These are phyloP conservation scores for Apostasia ramifera DNA, from an alignment of 106 monocot genomes.

Conservation along the genomic window DNA sequence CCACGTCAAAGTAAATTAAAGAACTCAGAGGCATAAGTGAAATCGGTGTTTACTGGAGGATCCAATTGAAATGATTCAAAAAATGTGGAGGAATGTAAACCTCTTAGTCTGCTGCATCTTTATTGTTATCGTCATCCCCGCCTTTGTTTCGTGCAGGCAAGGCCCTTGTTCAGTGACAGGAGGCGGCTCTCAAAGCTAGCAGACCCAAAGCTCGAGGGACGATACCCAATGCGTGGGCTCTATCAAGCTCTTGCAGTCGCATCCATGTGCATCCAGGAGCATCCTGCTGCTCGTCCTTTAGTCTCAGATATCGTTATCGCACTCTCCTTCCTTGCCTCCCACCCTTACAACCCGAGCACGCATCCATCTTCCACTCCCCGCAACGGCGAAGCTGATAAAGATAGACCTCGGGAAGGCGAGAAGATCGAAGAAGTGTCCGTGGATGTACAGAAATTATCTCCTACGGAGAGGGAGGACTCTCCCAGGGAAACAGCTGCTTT, in stretches of 20 bases:
- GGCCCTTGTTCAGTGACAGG: conserved; percentile 60
- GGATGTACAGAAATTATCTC: background rate
- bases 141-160: conserved; percentile 35
- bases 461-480: conserved; percentile 14
- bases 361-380: background rate
- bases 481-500: conserved; percentile 20
- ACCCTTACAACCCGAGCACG: conserved; percentile 42
- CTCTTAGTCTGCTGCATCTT: background rate
- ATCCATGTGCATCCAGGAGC: conserved; percentile 84
- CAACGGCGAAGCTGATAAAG: background rate
- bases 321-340: conserved; percentile 66
- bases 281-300: conserved; percentile 53
- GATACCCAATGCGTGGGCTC: conserved; percentile 69
- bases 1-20: no score
- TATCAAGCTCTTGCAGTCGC: conserved; percentile 84
- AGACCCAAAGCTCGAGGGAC: conserved; percentile 52
- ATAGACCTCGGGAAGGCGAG: conserved; percentile 1
- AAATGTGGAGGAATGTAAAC: background rate
- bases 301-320: conserved; percentile 83
- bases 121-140: background rate
- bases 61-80: no score
- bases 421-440: conserved; percentile 2
- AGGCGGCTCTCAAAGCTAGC: conserved; percentile 49
- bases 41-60: no score
- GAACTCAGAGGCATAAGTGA: no score